phyloP scores from a whole-genome alignment of 768 basidiomycete species.

The Boletus sensibilis region DNA sequence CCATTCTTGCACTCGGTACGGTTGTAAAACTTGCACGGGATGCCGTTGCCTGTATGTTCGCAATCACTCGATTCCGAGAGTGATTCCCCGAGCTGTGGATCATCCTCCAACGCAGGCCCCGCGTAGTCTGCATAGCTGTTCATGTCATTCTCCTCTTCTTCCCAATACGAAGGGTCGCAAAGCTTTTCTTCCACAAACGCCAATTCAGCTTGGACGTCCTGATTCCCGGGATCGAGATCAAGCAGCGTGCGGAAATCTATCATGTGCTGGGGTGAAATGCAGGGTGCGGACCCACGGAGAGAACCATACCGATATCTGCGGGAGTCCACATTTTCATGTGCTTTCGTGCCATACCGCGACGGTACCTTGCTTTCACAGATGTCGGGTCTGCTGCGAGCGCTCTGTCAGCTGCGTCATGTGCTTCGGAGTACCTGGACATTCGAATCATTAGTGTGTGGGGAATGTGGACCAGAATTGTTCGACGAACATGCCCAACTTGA shows the following conservation, averaged over 20 bases:
- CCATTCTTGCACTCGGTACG: conserved; percentile 49
- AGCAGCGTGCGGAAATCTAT: conserved; percentile 33
- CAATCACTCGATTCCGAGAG: conserved; percentile 57
- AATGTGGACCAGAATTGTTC: background rate
- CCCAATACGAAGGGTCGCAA: background rate
- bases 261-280: background rate
- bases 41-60: conserved; percentile 48
- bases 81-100: conserved; percentile 38
- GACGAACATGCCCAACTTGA: conserved; percentile 41
- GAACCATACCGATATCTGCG: conserved; percentile 24
- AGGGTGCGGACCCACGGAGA: too few species aligned
- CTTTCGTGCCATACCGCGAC: conserved; percentile 36
- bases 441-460: background rate
- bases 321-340: conserved; percentile 18
- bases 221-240: conserved; percentile 26
- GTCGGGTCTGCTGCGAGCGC: conserved; percentile 32
- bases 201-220: conserved; percentile 20
- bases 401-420: conserved; percentile 27
- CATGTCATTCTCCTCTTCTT: background rate
- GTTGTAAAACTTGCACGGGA: conserved; percentile 58
- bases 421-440: conserved; percentile 25
- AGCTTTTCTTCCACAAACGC: background rate
- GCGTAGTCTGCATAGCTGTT: conserved; percentile 15
- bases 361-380: conserved; percentile 36
- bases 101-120: conserved; percentile 19